Base-by-base conservation (phyloP, 106 monocot species). In the Allium fistulosum region DNA sequence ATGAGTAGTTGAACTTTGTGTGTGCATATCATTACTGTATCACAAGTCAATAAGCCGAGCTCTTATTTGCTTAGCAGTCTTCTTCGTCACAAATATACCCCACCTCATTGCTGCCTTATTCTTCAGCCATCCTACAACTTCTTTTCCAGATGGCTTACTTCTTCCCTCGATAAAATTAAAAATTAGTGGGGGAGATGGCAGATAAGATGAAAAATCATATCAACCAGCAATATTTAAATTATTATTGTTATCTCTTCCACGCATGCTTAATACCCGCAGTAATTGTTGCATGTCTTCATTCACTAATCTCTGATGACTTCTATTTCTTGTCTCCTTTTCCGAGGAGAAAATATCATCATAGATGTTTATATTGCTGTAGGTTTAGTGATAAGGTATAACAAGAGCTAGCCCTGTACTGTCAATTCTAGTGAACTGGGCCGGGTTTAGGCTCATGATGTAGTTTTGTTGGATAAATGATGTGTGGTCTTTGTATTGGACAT, bases 41-140 rank as follows among this genome's bases (percentile, higher is more conserved):
- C n/a, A n/a, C 70, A 76, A 46, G 77, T 83, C 66, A 63, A 79
- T 12, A 75, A 81, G 66, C 66, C 77, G 82, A 82, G 61, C 27
- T 62, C 73, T 61, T 59, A 50, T 51, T n/a, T n/a, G n/a, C 58
- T 47, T 51, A 45, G 51, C 82, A 51, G 83, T 80, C 63, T 87
- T 83, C 75, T 87, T 83, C 64, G 83, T 70, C 14, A 87, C 61
- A 65, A 83, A 87, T 48, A 83, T 87, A 26, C 83, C 87, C 83
- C 83, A 87, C 53, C 87, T 75, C 87, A 87, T 83, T 2, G 83
- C 83, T 10, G 83, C 87, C 75, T 87, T 87, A 57, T 83, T 83
- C 69, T 87, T 87, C 14, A 87, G 83, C 87, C 87, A 87, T n/a
- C 87, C 87, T 17, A 87, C 80, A 58, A 87, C 78, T 14, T 83